These are phyloP conservation scores for Pythium aphanidermatum DNA, from an alignment of 352 stramenopile species.

Conservation along the genomic window DNA sequence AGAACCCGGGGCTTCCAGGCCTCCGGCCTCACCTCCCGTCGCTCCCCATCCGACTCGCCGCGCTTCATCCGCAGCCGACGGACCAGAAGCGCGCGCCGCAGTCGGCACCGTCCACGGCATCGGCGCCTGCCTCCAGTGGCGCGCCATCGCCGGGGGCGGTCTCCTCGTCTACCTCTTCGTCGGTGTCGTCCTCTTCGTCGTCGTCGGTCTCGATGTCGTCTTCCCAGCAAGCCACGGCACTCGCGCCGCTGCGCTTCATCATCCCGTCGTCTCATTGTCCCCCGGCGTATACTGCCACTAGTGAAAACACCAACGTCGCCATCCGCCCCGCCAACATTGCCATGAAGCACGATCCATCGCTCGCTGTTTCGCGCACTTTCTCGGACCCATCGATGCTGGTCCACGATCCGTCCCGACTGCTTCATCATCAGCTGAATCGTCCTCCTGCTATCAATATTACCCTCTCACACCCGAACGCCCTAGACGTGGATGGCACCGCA, in stretches of 20 bases:
- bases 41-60: conserved; percentile 35
- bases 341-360: conserved; percentile 6
- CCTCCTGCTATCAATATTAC: conserved; percentile 11
- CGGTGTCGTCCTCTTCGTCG: conserved; percentile 1
- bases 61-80: conserved; percentile 18
- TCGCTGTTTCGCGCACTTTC: conserved; percentile 5
- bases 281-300: conserved; percentile 20
- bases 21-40: conserved; percentile 40
- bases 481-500: conserved; percentile 13
- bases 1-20: conserved; percentile 23
- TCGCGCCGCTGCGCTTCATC: conserved; percentile 71
- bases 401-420: neutral
- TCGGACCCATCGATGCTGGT: conserved; percentile 8
- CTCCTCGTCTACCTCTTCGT: conserved; percentile 5
- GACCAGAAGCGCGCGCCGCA: neutral
- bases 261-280: conserved; percentile 54
- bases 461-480: neutral
- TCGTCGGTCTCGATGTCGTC: conserved; percentile 22
- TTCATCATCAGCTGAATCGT: conserved; percentile 15
- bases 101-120: neutral
- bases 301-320: conserved; percentile 8
- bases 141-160: conserved; percentile 1
- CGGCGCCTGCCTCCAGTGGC: conserved; percentile 9
- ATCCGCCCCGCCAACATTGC: conserved; percentile 12
- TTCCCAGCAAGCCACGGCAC: conserved; percentile 22